Conservation (phyloP, 1,284 basidiomycete species). For the Laetiporus sulphureus region DNA sequence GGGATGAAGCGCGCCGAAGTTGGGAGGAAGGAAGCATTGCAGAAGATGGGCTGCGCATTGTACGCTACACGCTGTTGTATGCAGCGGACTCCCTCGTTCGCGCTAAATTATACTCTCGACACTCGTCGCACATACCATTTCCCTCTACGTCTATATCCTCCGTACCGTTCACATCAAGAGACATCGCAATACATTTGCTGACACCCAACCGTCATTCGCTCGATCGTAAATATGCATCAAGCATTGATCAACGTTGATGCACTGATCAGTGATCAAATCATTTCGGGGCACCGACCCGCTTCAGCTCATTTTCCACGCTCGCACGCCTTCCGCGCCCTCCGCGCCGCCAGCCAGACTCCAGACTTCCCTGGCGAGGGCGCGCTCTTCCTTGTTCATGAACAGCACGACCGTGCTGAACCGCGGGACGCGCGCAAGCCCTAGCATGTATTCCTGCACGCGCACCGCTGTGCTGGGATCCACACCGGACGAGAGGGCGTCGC, state of each 20-base stretch:
- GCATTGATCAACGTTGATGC: no score
- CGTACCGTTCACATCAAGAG: no score
- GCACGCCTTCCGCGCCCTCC: constrained; percentile 13
- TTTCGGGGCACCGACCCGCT: no score
- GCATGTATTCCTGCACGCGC: constrained; percentile 41
- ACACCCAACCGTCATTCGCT: no score
- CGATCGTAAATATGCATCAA: no score
- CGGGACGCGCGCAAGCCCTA: constrained; percentile 42
- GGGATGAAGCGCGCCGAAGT: not conserved
- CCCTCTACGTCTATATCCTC: no score
- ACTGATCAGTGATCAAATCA: no score
- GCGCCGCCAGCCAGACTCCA: constrained; percentile 20
- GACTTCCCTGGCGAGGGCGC: constrained; percentile 17
- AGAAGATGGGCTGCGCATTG: constrained; percentile 2
- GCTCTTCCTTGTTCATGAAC: constrained; percentile 54
- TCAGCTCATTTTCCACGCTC: constrained; percentile 12
- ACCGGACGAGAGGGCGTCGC: constrained; percentile 25
- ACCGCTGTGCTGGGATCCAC: constrained; percentile 9
- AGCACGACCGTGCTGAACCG: constrained; percentile 57
- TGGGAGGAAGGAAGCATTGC: not conserved
- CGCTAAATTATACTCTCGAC: constrained; percentile 6
- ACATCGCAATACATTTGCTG: no score
- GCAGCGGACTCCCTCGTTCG: no score
- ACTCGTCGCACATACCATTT: no score
- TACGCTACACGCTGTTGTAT: constrained; percentile 10